Evolutionary conservation across 768 basidiomycete species (phyloP).

Genomic region (Russula compacta): DNA sequence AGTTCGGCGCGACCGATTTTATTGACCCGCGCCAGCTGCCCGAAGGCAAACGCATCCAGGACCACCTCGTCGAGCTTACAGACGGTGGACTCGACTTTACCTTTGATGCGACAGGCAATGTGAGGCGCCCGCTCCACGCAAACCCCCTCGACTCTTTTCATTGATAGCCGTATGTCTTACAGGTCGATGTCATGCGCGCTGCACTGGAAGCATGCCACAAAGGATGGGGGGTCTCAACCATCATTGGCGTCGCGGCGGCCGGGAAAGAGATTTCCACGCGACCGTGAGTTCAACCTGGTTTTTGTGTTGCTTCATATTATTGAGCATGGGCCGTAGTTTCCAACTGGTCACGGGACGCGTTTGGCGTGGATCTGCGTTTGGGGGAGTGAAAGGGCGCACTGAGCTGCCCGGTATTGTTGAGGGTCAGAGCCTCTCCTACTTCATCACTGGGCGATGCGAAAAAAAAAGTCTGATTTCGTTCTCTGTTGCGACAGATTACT

Average conservation of each 20-base stretch:
- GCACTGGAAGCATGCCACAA: conserved; percentile 99
- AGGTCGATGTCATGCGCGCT: conserved; percentile 88
- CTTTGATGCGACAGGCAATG: conserved; percentile 94
- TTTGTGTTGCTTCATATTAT: conserved; percentile 29
- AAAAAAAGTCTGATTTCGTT: not conserved
- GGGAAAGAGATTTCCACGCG: conserved; percentile 61
- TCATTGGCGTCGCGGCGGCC: conserved; percentile 96
- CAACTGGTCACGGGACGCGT: conserved; percentile 79
- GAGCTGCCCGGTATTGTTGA: conserved; percentile 92
- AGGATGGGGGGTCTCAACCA: conserved; percentile 94
- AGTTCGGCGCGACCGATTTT: conserved; percentile 95
- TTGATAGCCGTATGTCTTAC: not conserved
- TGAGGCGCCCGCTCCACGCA: conserved; percentile 25
- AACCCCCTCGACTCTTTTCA: not conserved
- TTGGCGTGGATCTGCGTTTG: conserved; percentile 95
- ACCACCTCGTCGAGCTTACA: conserved; percentile 82
- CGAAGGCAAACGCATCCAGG: conserved; percentile 79
- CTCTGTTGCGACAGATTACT: conserved; percentile 50
- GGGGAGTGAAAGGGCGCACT: conserved; percentile 95
- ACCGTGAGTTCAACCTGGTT: conserved; percentile 23
- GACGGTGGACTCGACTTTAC: conserved; percentile 97
- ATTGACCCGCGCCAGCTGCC: conserved; percentile 70
- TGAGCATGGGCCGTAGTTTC: conserved; percentile 24
- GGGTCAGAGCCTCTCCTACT: conserved; percentile 39
- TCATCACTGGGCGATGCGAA: not conserved